Percentiles rank a stretch among this genome's conserved stretches.
phyloP scores from a whole-genome alignment of 441 rosid genomes.

The Arabidopsis hybrid region DNA sequence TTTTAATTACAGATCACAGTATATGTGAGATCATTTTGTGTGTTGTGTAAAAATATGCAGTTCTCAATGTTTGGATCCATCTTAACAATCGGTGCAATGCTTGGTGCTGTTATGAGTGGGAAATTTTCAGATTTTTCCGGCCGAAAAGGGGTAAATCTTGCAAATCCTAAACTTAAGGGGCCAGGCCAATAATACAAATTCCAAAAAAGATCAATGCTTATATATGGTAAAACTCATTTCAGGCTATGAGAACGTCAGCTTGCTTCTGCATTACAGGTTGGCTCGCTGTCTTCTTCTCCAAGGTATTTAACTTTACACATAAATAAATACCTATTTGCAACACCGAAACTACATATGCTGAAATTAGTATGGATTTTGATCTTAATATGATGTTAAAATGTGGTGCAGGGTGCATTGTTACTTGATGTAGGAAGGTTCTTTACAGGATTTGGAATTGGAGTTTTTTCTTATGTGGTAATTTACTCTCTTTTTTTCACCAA shows the following conservation, averaged over 20 bases:
- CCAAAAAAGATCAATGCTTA: neutral
- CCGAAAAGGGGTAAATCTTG: constrained; percentile 75
- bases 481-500: neutral
- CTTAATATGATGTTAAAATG: neutral
- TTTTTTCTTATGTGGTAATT: constrained; percentile 87
- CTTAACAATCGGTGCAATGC: constrained; percentile 89
- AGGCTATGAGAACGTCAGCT: constrained; percentile 88
- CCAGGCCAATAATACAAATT: neutral
- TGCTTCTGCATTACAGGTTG: constrained; percentile 78
- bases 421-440: constrained; percentile 85
- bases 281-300: constrained; percentile 73
- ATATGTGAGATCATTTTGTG: constrained; percentile 10
- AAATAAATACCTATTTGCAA: neutral
- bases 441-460: constrained; percentile 88
- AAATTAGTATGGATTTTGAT: neutral
- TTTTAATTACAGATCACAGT: neutral
- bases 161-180: neutral
- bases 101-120: constrained; percentile 89
- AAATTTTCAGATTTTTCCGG: constrained; percentile 73
- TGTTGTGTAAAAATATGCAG: constrained; percentile 45
- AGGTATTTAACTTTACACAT: constrained; percentile 43
- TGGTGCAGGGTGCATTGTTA: constrained; percentile 58
- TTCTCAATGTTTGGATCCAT: constrained; percentile 94
- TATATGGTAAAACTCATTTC: constrained; percentile 30
- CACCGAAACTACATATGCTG: neutral